Conservation (phyloP, 306 rosid species). For the Dryas alaskensis region DNA sequence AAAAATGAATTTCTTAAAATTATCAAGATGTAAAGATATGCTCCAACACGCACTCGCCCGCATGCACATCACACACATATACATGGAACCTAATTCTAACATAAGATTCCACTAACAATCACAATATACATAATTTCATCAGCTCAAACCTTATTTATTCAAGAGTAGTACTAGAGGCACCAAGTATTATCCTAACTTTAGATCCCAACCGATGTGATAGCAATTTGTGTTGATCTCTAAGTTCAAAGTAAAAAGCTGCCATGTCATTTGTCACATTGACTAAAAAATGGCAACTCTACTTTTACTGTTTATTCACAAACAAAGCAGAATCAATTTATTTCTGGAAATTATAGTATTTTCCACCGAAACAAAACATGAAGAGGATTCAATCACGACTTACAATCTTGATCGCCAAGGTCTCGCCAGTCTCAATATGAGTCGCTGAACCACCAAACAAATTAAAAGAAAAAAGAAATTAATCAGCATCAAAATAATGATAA, state of each 20-base stretch:
- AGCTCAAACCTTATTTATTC: not conserved
- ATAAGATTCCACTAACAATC: not conserved
- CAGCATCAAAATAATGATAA: not conserved
- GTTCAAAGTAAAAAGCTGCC: no score
- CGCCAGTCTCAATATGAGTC: constrained; percentile 48
- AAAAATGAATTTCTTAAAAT: not conserved
- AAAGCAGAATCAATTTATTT: not conserved
- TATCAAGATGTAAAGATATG: not conserved
- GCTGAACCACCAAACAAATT: constrained; percentile 37
- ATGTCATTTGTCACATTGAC: no score
- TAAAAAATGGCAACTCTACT: no score
- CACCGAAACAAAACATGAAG: not conserved
- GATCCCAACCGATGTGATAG: no score
- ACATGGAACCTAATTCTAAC: not conserved
- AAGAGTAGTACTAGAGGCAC: no score
- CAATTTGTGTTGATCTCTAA: no score
- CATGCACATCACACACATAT: not conserved
- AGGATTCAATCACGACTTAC: constrained; percentile 31
- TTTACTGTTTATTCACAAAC: not conserved
- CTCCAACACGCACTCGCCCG: not conserved
- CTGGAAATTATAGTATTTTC: not conserved
- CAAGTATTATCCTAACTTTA: no score
- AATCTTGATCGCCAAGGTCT: constrained; percentile 68
- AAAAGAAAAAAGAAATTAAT: not conserved
- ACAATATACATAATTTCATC: not conserved